Base-by-base conservation (phyloP, 805 yeast species). In the Pichia paraexigua region DNA sequence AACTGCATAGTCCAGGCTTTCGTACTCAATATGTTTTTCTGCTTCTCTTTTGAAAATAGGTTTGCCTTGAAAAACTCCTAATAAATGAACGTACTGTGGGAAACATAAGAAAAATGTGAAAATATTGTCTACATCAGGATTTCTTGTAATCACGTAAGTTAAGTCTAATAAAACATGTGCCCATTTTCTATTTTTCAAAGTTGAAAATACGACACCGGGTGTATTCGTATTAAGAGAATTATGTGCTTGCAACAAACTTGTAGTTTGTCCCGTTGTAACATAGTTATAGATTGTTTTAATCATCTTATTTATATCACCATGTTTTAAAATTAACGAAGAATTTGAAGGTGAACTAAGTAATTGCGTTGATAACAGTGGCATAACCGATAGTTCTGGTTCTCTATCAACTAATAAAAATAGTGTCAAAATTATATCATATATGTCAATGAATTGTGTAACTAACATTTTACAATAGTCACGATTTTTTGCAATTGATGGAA, bases 261-360 rank as follows among this genome's bases (percentile, higher is more conserved):
- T 57, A 10, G 64, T 76, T 46, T 72, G 71, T 8, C 80, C 79
- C 0, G 68, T 71, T 1, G 89, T 80, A 21, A 87, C 69, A 58
- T 79, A 82, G 2, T 82, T 82, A 59, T 78, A 82, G 2, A 86
- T 73, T 10, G 83, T 69, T 6, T 87, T 82, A 51, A 85, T 66
- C 51, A 86, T 76, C 46, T 81, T 73, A 2, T 82, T 72, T 21
- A 85, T 67, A 54, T 83, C 87, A 10, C 88, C 88, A 58, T 82
- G 85, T 30, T 71, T 66, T 8, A 82, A 74, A 25, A 87, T 77
- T 27, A 79, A 69, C 1, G 78, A 77, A 0, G 95, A 83, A 56
- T 85, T 83, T 0, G 90, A 78, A 0, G 97, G 97, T 49, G 95
- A 85, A 0, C 97, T 91, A 66, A 90, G 90, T 22, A 94, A 69